These are phyloP conservation scores for Polygonum maritimum DNA, from an alignment of 148 eudicot genomes.

Conservation along the genomic window DNA sequence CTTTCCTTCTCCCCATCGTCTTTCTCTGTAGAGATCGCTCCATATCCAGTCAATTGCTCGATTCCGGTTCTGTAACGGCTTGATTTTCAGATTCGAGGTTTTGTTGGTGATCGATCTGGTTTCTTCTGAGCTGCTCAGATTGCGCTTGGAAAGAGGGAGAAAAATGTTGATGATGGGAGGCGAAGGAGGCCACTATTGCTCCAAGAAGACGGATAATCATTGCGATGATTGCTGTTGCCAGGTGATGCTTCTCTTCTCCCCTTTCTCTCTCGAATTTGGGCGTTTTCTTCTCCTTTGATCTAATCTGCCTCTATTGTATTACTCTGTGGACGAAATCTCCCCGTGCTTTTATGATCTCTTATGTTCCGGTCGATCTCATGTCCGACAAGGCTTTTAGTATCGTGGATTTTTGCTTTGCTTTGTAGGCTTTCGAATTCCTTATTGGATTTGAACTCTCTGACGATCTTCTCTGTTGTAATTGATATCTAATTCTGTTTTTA, in stretches of 20 bases:
- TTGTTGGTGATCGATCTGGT: neutral
- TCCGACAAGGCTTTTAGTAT: neutral
- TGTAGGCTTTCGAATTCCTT: neutral
- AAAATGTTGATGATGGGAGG: slow-evolving; percentile 12
- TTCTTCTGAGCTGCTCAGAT: neutral
- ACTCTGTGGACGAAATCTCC: neutral
- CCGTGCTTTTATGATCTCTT: neutral
- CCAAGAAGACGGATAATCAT: slow-evolving; percentile 13
- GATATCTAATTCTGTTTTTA: neutral
- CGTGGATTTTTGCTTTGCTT: neutral
- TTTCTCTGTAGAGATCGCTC: neutral
- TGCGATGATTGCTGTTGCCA: slow-evolving; percentile 17
- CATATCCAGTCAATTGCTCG: neutral
- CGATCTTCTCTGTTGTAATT: neutral
- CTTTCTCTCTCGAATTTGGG: neutral
- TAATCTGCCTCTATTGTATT: too few species aligned
- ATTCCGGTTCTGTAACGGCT: neutral
- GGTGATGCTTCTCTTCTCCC: neutral
- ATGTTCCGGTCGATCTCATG: neutral
- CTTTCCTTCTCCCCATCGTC: neutral
- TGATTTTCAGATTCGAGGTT: neutral
- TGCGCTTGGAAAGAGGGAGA: neutral
- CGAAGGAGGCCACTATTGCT: slow-evolving; percentile 17
- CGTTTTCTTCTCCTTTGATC: neutral
- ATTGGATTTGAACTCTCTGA: neutral